Base-by-base conservation (phyloP, 2,329 filamentous ascomycete genomes). In the Tolypocladium paradoxum region DNA sequence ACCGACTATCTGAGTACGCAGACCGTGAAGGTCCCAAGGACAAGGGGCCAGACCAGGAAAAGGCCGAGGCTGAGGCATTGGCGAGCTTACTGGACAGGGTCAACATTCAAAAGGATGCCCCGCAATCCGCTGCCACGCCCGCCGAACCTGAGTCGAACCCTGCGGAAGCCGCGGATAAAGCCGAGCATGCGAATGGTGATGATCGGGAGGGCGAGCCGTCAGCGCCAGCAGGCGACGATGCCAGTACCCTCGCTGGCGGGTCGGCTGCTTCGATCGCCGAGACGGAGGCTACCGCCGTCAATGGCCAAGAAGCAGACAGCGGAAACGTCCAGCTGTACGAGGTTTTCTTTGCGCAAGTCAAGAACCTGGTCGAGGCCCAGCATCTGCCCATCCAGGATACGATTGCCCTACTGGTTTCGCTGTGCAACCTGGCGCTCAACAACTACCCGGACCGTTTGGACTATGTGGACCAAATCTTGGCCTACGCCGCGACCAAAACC, bases 321-420 rank as follows among this genome's bases (percentile, higher is more conserved):
- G 79, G 84, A 51, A 85, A 90, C 62, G 84, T 96, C 54, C 92
- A 89, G 70, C 81, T 99, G 27, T 97, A 97, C 68, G 91, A 97
- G 70, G 89, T 97, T 55, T 99, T 97, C 76, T 95, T 97, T 65
- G 86, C 90, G 50, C 93, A 97, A 69, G 93, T 97, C 57, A 87
- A 95, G 65, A 91, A 92, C 63, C 76, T 99, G 50, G 91, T 97
- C 57, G 92, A 90, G 70, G 88, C 88, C 51, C 90, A 96, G 64
- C 85, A 90, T 60, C 77, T 99, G 51, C 87, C 91, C 1, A 92
- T 99, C 58, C 90, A 95, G 68, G 95, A 99, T 67, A 95, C 88
- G 20, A 93, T 96, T 61, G 93, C 91, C 11, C 75, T 99, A 43
- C 77, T 97, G 46, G 92, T 95, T n/a, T 99, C 93, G 5, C 77